phyloP scores from a whole-genome alignment of 2,329 filamentous ascomycete genomes.

The Erysiphe pulchra region DNA sequence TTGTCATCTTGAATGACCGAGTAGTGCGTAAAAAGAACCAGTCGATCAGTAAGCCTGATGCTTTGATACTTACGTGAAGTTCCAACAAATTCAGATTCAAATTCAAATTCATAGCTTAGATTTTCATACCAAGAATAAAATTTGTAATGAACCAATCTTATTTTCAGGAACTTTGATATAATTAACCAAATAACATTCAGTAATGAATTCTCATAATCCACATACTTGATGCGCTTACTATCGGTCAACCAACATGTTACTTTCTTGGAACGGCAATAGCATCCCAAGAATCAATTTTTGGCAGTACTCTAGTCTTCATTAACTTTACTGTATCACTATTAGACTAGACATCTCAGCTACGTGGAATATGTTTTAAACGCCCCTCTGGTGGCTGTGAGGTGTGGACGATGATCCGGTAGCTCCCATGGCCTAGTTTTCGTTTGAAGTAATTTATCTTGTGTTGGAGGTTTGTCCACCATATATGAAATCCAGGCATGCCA shows the following conservation, averaged over 20 bases:
- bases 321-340: background rate
- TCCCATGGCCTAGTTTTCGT: conserved; percentile 51
- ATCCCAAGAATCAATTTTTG: conserved; percentile 28
- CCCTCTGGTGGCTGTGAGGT: conserved; percentile 46
- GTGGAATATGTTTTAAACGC: conserved; percentile 90
- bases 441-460: conserved; percentile 45
- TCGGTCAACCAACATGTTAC: background rate
- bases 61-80: too few species aligned
- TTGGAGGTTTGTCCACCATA: conserved; percentile 65
- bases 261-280: conserved; percentile 15
- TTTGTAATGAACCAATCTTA: too few species aligned
- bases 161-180: too few species aligned
- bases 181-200: too few species aligned
- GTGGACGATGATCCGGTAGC: conserved; percentile 41
- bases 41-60: too few species aligned
- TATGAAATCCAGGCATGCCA: conserved; percentile 99
- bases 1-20: too few species aligned
- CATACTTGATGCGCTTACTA: too few species aligned
- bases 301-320: conserved; percentile 19
- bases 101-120: too few species aligned
- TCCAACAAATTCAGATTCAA: too few species aligned
- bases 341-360: conserved; percentile 23
- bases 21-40: too few species aligned
- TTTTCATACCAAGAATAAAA: too few species aligned
- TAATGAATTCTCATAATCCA: too few species aligned